These are phyloP conservation scores for Stentor roeselii DNA, from an alignment of 73 alveolate species.

Conservation along the genomic window DNA sequence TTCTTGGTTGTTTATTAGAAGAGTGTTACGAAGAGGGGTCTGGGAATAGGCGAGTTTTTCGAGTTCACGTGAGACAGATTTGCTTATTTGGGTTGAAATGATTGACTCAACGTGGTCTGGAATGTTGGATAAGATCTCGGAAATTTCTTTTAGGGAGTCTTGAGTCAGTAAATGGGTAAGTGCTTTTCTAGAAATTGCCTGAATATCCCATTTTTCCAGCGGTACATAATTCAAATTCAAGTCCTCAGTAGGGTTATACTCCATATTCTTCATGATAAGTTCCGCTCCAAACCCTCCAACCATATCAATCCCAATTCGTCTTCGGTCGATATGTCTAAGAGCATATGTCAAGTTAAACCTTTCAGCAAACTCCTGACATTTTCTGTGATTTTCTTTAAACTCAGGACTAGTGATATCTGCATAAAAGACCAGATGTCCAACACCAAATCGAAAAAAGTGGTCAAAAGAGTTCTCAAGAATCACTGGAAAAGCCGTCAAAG, in stretches of 20 bases:
- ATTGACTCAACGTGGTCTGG: neutral
- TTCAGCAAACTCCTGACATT: neutral
- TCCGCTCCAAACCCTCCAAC: constrained; percentile 22
- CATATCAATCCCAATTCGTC: neutral
- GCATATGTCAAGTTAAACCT: neutral
- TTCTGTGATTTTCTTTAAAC: neutral
- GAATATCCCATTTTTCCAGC: neutral
- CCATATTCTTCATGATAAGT: constrained; percentile 11
- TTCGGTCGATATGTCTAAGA: neutral
- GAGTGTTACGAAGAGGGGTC: neutral
- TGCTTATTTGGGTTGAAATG: neutral
- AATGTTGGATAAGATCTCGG: neutral
- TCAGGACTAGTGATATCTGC: constrained; percentile 10
- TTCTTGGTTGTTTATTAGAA: constrained; percentile 7
- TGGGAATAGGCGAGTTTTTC: neutral
- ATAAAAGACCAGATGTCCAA: neutral
- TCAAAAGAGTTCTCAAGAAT: neutral
- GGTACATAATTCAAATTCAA: neutral
- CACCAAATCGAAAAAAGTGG: neutral
- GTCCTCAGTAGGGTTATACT: constrained; percentile 14
- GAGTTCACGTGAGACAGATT: neutral
- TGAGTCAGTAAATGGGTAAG: neutral
- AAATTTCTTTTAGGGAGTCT: neutral
- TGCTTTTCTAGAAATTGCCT: neutral
- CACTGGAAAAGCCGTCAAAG: neutral